Conservation (phyloP, 163 green algal genomes). For the Chlorella variabilis region DNA sequence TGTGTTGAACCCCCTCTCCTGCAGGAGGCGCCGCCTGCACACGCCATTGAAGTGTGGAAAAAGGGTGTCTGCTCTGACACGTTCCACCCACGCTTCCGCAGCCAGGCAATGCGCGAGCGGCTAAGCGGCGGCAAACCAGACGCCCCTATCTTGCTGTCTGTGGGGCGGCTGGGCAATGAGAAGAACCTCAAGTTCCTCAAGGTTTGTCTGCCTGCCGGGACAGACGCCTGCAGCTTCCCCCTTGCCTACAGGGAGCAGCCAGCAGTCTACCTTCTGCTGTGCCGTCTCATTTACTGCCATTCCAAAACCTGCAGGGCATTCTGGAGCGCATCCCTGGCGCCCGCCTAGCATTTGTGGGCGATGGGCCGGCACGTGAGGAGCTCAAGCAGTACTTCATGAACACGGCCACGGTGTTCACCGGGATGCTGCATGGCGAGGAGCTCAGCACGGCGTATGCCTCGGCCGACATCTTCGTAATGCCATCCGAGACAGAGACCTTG, state of each 20-base stretch:
- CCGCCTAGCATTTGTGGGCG: slow-evolving; percentile 93
- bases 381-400: slow-evolving; percentile 72
- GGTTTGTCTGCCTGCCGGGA: background rate
- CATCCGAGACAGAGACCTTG: slow-evolving; percentile 87
- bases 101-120: slow-evolving; percentile 25
- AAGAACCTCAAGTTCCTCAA: slow-evolving; percentile 93
- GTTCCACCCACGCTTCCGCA: slow-evolving; percentile 47
- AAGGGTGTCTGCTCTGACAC: slow-evolving; percentile 55
- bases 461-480: slow-evolving; percentile 98
- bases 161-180: slow-evolving; percentile 93
- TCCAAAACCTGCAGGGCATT: slow-evolving; percentile 61
- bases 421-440: slow-evolving; percentile 88
- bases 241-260: too few species aligned
- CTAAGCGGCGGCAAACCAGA: slow-evolving; percentile 71
- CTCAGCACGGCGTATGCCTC: slow-evolving; percentile 92
- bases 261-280: too few species aligned
- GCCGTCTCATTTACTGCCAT: background rate
- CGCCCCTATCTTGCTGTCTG: slow-evolving; percentile 87
- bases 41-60: slow-evolving; percentile 47
- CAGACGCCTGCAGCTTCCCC: too few species aligned
- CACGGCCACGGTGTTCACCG: slow-evolving; percentile 54
- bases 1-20: background rate
- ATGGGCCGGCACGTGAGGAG: slow-evolving; percentile 84
- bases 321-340: slow-evolving; percentile 64
- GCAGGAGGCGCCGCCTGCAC: slow-evolving; percentile 19